Evolutionary conservation across 257 asterid species (phyloP).

Genomic region (Apocynum venetum): DNA sequence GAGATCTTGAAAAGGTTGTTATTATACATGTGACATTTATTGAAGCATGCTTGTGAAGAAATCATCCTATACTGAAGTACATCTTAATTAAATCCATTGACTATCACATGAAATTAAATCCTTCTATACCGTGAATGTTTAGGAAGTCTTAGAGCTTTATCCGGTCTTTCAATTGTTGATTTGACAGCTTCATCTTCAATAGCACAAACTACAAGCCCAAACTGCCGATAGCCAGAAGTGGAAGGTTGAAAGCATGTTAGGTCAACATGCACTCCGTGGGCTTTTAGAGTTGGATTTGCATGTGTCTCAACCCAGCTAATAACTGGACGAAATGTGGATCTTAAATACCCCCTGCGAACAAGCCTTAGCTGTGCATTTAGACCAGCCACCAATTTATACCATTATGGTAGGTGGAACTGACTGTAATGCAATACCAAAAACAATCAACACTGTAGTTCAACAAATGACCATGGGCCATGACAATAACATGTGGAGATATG

Average conservation of each 20-base stretch:
- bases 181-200: constrained; percentile 48
- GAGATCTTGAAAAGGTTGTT: not conserved
- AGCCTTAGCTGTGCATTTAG: constrained; percentile 87
- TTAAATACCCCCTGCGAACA: constrained; percentile 69
- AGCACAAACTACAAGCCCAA: constrained; percentile 61
- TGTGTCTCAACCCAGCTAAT: constrained; percentile 78
- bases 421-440: constrained; percentile 40
- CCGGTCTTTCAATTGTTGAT: constrained; percentile 42
- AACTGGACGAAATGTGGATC: constrained; percentile 60
- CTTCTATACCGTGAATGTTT: constrained; percentile 44
- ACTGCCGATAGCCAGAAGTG: constrained; percentile 66
- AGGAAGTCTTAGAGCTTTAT: constrained; percentile 37
- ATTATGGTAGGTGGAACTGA: constrained; percentile 76
- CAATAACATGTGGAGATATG: not conserved
- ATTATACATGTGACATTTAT: not conserved
- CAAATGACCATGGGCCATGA: not conserved
- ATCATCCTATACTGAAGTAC: not conserved
- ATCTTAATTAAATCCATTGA: constrained; percentile 3
- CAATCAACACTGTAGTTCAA: constrained; percentile 3
- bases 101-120: constrained; percentile 2
- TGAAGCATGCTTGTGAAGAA: not conserved
- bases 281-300: constrained; percentile 56
- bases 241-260: constrained; percentile 69
- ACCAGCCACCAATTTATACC: constrained; percentile 90
- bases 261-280: constrained; percentile 55